Evolutionary conservation across 2,329 filamentous ascomycete species (phyloP), one percentile per base, ranked within the genome.

Genomic region (Colletotrichum phormii): DNA sequence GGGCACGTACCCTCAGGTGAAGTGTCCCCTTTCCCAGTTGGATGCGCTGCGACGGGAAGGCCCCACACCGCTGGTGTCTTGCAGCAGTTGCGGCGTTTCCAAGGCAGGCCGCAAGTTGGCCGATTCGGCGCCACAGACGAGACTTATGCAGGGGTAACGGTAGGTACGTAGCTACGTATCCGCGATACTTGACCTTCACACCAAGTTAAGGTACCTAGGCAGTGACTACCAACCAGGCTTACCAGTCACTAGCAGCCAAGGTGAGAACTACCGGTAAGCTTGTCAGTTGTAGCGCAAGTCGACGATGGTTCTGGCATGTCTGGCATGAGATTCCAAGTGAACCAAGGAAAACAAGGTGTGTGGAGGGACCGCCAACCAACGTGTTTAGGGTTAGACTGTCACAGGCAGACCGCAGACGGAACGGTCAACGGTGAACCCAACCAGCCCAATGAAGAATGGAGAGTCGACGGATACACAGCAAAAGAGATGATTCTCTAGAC

Each of bases 371-470:
- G 24, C 57, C 51, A 49, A 33, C 9, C 35, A 15, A 29, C 53
- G 31, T 53, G 7, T 64, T 64, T 51, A 51, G 18, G 60, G 59
- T 37, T 64, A 72, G 60, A 42, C 53, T 51, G 60, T 70, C 60
- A 26, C 59, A 72, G 42, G 13, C 37, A 42, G 13, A 13, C 37
- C 37, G 37, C 37, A 42, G 37, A 42, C 26, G 37, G 5, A 42
- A 42, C 37, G 37, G 37, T 42, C 13, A 13, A 42, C 37, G 37
- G 13, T 9, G 42, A 49, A 49, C 42, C 42, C 42, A 49, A 55
- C 26, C 51, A 22, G 49, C 53, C 62, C 35, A 46, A 58, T 53
- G 61, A 42, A 37, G 29, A 37, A 51, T 29, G 31, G 22, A 31
- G 35, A 35, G 29, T 35, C 46, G 29, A 49, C 42, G 15, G 37